Base-by-base conservation (phyloP, 2,329 filamentous ascomycete genomes). In the Annulohypoxylon truncatum region DNA sequence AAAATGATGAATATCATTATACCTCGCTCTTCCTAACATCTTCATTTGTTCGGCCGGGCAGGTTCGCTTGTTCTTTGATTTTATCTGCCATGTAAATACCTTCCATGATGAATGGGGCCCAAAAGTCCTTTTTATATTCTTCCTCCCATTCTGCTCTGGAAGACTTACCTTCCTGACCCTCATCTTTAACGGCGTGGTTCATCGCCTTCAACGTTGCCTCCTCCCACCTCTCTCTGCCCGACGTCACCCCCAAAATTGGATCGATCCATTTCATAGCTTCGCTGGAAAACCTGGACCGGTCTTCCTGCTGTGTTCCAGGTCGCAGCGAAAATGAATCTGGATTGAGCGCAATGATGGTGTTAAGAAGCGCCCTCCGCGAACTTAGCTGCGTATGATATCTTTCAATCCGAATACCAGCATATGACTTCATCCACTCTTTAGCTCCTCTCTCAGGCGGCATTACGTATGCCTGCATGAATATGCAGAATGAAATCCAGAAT, bases 331-430 rank as follows among this genome's bases (percentile, higher is more conserved):
- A 46, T 26, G 42, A 24, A 13, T 46, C 42, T 24, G 42, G 42
- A 46, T 46, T 46, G 20, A 46, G 42, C 42, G 42, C 42, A 46
- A 46, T 46, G 20, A 46, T 46, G 10, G 42, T 46, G 13, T 46
- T 46, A 3, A 46, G 42, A 20, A 46, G 42, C 12, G 42, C 22
- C 20, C 42, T 46, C 8, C 42, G 8, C 9, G 42, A 46, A 12
- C 42, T 46, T 46, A 46, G 22, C 20, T 26, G 20, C 20, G 42
- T 46, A 24, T 26, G 42, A 20, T 26, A 46, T 26, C 42, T 20
- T 26, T 46, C 42, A 24, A 46, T 46, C 20, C 13, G 42, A 26
- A 46, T 46, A 6, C 42, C 42, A 26, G 42, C 42, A n/a, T 26
- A 13, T 3, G 42, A 46, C 20, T 46, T 46, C 42, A 46, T 46